phyloP scores from a whole-genome alignment of 2,329 filamentous ascomycete species.

The Claviceps sp. region DNA sequence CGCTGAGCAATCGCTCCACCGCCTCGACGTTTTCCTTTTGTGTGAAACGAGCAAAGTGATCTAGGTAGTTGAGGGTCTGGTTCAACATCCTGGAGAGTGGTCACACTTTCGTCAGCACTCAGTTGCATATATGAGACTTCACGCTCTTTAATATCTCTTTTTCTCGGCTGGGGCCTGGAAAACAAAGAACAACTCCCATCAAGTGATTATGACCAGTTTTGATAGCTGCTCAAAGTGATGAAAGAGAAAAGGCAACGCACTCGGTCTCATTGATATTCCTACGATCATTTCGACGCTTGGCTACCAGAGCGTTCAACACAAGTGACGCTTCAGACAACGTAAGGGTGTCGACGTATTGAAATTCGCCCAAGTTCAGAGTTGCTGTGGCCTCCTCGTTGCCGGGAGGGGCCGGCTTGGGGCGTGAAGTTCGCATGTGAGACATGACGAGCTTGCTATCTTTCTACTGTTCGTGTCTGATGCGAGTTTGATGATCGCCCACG shows the following conservation, averaged over 20 bases:
- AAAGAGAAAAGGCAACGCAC: slow-evolving; percentile 35
- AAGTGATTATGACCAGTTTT: neutral
- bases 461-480: neutral
- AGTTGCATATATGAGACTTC: neutral
- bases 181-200: neutral
- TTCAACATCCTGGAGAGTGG: slow-evolving; percentile 49
- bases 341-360: slow-evolving; percentile 80
- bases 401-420: slow-evolving; percentile 52
- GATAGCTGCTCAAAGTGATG: neutral
- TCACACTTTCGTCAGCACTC: slow-evolving; percentile 6
- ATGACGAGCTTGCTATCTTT: slow-evolving; percentile 8
- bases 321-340: slow-evolving; percentile 86
- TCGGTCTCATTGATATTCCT: slow-evolving; percentile 77
- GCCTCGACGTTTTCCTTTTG: slow-evolving; percentile 88
- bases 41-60: slow-evolving; percentile 92
- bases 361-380: slow-evolving; percentile 80
- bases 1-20: slow-evolving; percentile 75
- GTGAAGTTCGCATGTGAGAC: slow-evolving; percentile 38
- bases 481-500: neutral
- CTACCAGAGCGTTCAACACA: slow-evolving; percentile 79
- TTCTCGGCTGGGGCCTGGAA: neutral
- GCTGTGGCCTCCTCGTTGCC: slow-evolving; percentile 81
- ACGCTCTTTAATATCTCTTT: neutral
- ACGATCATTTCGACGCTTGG: slow-evolving; percentile 64
- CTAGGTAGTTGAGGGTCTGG: slow-evolving; percentile 85